Percentiles rank a stretch among this genome's conserved stretches.
These are phyloP conservation scores for Blastobotrys mokoenaii DNA, from an alignment of 805 yeast species.

Conservation along the genomic window DNA sequence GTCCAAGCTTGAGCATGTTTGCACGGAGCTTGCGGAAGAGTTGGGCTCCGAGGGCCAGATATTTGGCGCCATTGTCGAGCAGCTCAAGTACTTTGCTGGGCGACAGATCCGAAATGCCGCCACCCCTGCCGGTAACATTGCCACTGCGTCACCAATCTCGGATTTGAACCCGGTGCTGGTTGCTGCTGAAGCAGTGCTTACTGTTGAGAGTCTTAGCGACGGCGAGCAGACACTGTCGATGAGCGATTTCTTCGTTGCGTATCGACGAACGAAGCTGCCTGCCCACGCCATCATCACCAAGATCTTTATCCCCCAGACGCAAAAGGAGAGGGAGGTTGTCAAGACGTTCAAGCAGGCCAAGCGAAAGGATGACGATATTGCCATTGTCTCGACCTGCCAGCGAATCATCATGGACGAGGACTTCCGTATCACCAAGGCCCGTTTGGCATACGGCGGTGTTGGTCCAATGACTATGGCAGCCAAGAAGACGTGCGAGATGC, in stretches of 20 bases:
- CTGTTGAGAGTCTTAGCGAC: conserved; percentile 28
- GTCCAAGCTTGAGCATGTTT: conserved; percentile 32
- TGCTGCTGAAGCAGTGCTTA: conserved; percentile 34
- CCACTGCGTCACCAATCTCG: conserved; percentile 43
- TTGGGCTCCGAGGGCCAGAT: conserved; percentile 28
- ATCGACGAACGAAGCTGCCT: conserved; percentile 35
- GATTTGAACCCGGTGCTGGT: conserved; percentile 41
- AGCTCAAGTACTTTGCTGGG: conserved; percentile 41
- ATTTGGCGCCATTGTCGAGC: conserved; percentile 32
- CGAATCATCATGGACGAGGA: conserved; percentile 19
- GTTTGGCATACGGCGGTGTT: conserved; percentile 40
- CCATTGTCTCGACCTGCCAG: conserved; percentile 39
- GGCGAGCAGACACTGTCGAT: conserved; percentile 28
- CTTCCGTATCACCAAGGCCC: conserved; percentile 22
- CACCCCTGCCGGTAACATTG: conserved; percentile 42
- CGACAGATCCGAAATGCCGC: conserved; percentile 43
- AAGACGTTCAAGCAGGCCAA: conserved; percentile 39
- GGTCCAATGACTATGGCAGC: conserved; percentile 39
- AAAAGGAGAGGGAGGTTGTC: conserved; percentile 29
- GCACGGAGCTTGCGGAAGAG: conserved; percentile 25
- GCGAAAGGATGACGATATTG: conserved; percentile 43
- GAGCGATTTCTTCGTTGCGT: conserved; percentile 38
- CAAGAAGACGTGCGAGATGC: conserved; percentile 25
- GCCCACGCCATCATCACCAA: conserved; percentile 29
- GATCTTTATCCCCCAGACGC: conserved; percentile 35